A percentile compares a stretch with the other conserved stretches of the same genome.
Evolutionary conservation across 2,329 filamentous ascomycete species (phyloP).

Genomic region (Alternaria consortialis): DNA sequence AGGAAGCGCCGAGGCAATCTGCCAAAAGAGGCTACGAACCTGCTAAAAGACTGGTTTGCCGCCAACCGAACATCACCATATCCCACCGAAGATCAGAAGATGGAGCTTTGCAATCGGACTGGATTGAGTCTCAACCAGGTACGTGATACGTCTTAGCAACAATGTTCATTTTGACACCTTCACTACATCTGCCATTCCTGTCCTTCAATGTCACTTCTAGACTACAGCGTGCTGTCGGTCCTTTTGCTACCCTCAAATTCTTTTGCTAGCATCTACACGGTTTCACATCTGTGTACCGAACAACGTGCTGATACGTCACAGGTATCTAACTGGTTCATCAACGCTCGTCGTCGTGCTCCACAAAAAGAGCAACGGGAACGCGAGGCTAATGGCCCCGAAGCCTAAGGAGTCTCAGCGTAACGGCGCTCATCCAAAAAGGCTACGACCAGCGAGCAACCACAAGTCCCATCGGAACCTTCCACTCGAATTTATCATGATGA

Average conservation of each 20-base stretch:
- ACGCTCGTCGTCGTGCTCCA: constrained; percentile 69
- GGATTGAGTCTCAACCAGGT: constrained; percentile 79
- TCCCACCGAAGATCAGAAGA: constrained; percentile 87
- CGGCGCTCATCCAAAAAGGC: neutral
- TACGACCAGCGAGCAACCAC: neutral
- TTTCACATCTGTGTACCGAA: neutral
- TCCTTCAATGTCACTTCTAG: constrained; percentile 17
- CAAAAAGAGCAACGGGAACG: constrained; percentile 43
- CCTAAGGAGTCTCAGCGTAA: constrained; percentile 2
- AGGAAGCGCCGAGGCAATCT: constrained; percentile 78
- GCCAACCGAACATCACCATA: constrained; percentile 70
- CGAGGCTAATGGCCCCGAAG: constrained; percentile 28
- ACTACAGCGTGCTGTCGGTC: constrained; percentile 12
- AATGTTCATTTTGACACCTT: constrained; percentile 47
- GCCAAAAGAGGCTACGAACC: constrained; percentile 88
- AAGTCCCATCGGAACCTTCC: neutral
- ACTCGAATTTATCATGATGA: neutral
- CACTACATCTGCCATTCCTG: constrained; percentile 33
- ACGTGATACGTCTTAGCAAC: constrained; percentile 13
- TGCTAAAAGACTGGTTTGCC: constrained; percentile 80
- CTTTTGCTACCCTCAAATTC: neutral
- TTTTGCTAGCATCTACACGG: neutral
- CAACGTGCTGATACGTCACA: constrained; percentile 29
- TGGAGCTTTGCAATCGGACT: constrained; percentile 79
- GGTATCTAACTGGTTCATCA: constrained; percentile 85